Conservation (phyloP, 306 rosid species). For the Prunus kanzakura region DNA sequence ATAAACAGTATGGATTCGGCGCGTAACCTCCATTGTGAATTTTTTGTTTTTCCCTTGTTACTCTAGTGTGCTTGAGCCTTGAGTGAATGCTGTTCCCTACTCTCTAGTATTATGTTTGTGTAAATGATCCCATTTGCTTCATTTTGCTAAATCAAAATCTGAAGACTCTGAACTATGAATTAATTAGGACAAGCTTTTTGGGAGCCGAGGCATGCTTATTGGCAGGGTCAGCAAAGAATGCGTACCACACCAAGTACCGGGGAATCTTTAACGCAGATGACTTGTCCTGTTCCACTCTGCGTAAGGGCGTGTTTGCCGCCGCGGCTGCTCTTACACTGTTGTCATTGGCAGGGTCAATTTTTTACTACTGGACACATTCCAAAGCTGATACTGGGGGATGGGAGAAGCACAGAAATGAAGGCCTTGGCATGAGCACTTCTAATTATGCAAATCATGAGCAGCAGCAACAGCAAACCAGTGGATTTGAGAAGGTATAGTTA, state of each 20-base stretch:
- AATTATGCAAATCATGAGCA: slow-evolving; percentile 41
- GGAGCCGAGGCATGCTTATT: slow-evolving; percentile 90
- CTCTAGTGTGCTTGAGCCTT: neutral
- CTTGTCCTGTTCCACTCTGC: slow-evolving; percentile 79
- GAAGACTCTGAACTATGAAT: slow-evolving; percentile 6
- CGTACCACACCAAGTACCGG: slow-evolving; percentile 85
- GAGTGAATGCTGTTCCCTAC: neutral
- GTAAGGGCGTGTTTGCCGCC: slow-evolving; percentile 96
- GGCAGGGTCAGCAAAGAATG: slow-evolving; percentile 96
- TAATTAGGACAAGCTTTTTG: slow-evolving; percentile 66
- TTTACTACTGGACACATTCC: slow-evolving; percentile 80
- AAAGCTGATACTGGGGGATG: slow-evolving; percentile 95
- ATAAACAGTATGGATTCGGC: no score
- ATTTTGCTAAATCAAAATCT: slow-evolving; percentile 8
- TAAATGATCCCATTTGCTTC: neutral
- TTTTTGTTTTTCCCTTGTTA: neutral
- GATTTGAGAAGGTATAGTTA: slow-evolving; percentile 48
- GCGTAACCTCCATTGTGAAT: no score
- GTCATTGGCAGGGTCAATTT: slow-evolving; percentile 59
- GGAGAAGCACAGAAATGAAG: slow-evolving; percentile 83
- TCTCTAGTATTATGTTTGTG: neutral
- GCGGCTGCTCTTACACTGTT: slow-evolving; percentile 81
- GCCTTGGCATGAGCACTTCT: slow-evolving; percentile 54
- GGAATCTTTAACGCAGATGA: slow-evolving; percentile 26
- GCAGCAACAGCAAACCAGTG: slow-evolving; percentile 26